These are phyloP conservation scores for Podaxis sp. DNA, from an alignment of 768 basidiomycete species.

Conservation along the genomic window DNA sequence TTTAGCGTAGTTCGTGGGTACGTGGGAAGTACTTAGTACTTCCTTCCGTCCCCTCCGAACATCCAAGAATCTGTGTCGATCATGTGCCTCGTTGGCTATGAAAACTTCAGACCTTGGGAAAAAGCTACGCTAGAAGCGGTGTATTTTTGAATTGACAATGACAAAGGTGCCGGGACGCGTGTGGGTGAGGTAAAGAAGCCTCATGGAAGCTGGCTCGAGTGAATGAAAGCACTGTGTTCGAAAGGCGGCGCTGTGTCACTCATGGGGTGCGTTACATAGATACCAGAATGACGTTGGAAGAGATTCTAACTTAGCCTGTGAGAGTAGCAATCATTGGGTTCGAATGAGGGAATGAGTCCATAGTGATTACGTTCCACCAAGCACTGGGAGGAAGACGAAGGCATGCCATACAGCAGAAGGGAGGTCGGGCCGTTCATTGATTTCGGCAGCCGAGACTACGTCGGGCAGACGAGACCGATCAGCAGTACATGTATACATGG, in stretches of 20 bases:
- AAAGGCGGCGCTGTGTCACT: background rate
- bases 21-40: background rate
- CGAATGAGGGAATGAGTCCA: background rate
- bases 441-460: background rate
- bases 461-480: background rate
- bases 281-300: background rate
- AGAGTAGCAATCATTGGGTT: background rate
- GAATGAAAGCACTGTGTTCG: background rate
- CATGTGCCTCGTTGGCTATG: background rate
- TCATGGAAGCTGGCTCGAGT: background rate
- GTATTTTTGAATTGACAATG: background rate
- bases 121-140: background rate
- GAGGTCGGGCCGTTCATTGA: background rate
- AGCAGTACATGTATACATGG: background rate
- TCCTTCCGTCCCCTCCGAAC: slow-evolving; percentile 1
- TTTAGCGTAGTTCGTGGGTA: background rate
- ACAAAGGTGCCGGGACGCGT: background rate
- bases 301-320: background rate
- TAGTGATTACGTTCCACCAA: background rate
- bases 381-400: background rate
- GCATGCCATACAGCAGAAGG: background rate
- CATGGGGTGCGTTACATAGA: background rate
- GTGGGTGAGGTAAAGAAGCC: background rate
- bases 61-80: background rate
- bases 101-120: background rate